phyloP scores from a whole-genome alignment of 208 protist genomes.

The Wallacemonas sp. region DNA sequence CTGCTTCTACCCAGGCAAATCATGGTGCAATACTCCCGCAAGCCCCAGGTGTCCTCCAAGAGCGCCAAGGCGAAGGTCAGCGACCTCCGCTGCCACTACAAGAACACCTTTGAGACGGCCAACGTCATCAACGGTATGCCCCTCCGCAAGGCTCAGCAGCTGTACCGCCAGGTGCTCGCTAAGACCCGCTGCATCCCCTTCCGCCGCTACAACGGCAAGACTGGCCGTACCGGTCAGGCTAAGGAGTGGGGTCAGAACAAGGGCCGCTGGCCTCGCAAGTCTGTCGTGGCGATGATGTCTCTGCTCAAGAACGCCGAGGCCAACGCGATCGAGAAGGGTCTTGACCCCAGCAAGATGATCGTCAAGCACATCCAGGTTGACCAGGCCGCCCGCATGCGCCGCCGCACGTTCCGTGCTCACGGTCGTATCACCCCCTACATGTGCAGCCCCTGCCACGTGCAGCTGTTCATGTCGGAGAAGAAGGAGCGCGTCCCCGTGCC shows the following conservation, averaged over 20 bases:
- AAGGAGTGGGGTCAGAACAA: conserved; percentile 93
- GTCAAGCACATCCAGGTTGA: conserved; percentile 94
- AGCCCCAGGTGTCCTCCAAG: conserved; percentile 90
- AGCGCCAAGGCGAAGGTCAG: conserved; percentile 70
- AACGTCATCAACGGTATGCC: conserved; percentile 93
- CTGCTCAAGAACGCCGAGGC: conserved; percentile 90
- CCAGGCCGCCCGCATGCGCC: conserved; percentile 87
- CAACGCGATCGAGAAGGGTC: conserved; percentile 87
- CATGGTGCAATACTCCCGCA: conserved; percentile 92
- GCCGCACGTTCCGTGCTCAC: conserved; percentile 95
- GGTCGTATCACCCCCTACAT: conserved; percentile 94
- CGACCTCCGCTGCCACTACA: conserved; percentile 80
- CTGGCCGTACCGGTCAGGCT: conserved; percentile 89
- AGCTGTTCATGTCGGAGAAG: conserved; percentile 73
- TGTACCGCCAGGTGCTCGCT: conserved; percentile 93
- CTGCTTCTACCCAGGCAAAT: conserved; percentile 22
- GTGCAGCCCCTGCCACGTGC: conserved; percentile 91
- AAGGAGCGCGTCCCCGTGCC: conserved; percentile 41
- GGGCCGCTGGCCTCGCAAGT: conserved; percentile 83
- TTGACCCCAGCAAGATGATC: conserved; percentile 91
- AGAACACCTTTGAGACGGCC: conserved; percentile 95
- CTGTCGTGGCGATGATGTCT: conserved; percentile 66
- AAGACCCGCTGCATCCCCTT: conserved; percentile 96
- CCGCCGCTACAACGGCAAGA: conserved; percentile 93
- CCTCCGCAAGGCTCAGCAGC: conserved; percentile 91